phyloP scores from a whole-genome alignment of 768 basidiomycete genomes.

The Sporobolomyces roseus region DNA sequence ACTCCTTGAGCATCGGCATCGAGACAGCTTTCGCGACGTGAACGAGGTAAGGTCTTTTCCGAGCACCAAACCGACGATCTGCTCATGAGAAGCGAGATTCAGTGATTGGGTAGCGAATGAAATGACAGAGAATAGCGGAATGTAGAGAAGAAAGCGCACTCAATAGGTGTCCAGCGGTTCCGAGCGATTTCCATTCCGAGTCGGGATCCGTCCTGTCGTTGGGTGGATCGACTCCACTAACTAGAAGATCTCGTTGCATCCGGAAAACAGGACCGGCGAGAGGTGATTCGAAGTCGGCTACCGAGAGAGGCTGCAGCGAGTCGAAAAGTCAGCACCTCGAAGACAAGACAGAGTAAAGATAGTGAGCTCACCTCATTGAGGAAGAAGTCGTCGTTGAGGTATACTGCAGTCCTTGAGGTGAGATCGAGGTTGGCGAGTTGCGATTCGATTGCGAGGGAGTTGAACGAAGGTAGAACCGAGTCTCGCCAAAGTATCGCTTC shows the following conservation, averaged over 20 bases:
- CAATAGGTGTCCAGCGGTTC: slow-evolving; percentile 50
- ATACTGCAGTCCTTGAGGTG: slow-evolving; percentile 13
- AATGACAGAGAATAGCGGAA: too few species aligned
- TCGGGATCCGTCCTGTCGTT: slow-evolving; percentile 38
- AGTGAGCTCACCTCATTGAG: slow-evolving; percentile 36
- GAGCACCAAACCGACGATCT: slow-evolving; percentile 52
- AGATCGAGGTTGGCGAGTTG: slow-evolving; percentile 36
- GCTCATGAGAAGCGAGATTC: too few species aligned
- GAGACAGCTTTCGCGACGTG: slow-evolving; percentile 52
- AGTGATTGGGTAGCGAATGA: too few species aligned
- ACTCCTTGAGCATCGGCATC: slow-evolving; percentile 49
- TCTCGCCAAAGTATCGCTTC: slow-evolving; percentile 27
- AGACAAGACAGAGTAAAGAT: background rate
- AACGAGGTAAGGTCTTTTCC: slow-evolving; percentile 51
- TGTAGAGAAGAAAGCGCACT: too few species aligned
- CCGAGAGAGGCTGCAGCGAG: slow-evolving; percentile 7
- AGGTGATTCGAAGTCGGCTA: slow-evolving; percentile 32
- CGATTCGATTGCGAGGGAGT: slow-evolving; percentile 44
- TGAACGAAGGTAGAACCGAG: slow-evolving; percentile 40
- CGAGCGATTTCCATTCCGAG: slow-evolving; percentile 52
- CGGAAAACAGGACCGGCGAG: slow-evolving; percentile 52
- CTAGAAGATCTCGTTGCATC: slow-evolving; percentile 48
- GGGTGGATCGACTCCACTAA: slow-evolving; percentile 33
- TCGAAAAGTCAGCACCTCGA: slow-evolving; percentile 14
- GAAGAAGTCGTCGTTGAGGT: slow-evolving; percentile 54